These are phyloP conservation scores for Trametes meyenii DNA, from an alignment of 768 basidiomycete species.

Conservation along the genomic window DNA sequence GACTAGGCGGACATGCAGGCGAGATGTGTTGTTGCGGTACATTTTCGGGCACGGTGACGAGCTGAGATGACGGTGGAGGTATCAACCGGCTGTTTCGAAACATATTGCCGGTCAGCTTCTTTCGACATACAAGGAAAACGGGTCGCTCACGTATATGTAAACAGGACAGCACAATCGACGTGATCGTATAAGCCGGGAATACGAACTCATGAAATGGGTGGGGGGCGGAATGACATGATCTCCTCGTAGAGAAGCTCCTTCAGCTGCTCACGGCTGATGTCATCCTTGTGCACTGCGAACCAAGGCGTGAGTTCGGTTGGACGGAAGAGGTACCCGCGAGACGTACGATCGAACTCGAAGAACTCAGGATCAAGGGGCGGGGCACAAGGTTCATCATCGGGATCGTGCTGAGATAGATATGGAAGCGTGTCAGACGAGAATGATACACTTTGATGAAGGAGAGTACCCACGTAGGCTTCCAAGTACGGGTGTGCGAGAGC, in stretches of 20 bases:
- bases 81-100: slow-evolving; percentile 6
- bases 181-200: not conserved
- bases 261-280: slow-evolving; percentile 92
- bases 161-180: slow-evolving; percentile 19
- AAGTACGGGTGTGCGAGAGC: slow-evolving; percentile 95
- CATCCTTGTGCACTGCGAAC: slow-evolving; percentile 84
- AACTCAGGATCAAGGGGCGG: slow-evolving; percentile 95
- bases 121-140: no score
- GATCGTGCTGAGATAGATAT: slow-evolving; percentile 67
- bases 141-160: slow-evolving; percentile 16
- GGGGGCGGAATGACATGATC: slow-evolving; percentile 86
- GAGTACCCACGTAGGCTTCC: slow-evolving; percentile 77
- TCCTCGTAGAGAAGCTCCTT: slow-evolving; percentile 95
- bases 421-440: slow-evolving; percentile 16
- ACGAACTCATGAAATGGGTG: slow-evolving; percentile 46
- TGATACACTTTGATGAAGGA: slow-evolving; percentile 2
- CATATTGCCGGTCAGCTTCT: not conserved
- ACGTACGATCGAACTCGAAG: slow-evolving; percentile 94
- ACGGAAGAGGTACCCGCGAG: not conserved
- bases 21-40: not conserved
- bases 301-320: slow-evolving; percentile 7
- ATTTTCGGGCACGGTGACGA: slow-evolving; percentile 10
- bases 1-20: not conserved
- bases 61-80: not conserved
- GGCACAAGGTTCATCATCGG: slow-evolving; percentile 94